Conservation (phyloP, 306 rosid genomes). For the Prunus campanulata region DNA sequence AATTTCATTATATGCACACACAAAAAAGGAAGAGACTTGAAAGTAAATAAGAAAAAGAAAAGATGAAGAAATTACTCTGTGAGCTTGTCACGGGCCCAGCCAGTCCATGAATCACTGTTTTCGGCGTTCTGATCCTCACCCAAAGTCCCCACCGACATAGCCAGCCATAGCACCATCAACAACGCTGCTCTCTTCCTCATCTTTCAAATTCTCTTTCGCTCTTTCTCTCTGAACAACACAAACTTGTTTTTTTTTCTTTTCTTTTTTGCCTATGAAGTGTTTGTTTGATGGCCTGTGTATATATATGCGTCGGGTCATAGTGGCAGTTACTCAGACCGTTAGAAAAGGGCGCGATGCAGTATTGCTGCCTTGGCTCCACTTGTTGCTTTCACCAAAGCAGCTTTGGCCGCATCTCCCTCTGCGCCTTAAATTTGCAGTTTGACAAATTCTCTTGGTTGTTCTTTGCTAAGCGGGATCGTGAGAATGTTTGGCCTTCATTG, state of each 20-base stretch:
- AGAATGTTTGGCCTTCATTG: no score
- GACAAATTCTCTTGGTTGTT: no score
- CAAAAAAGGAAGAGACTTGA: background rate
- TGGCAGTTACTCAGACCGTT: background rate
- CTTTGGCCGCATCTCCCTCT: background rate
- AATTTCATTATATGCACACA: no score
- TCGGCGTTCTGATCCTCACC: background rate
- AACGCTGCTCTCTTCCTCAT: background rate
- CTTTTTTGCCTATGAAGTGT: background rate
- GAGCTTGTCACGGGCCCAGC: no score
- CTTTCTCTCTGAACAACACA: background rate
- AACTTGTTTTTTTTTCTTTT: background rate
- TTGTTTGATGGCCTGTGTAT: background rate
- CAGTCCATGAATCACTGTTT: no score
- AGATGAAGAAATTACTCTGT: background rate
- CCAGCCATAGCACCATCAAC: constrained; percentile 8
- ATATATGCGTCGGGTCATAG: background rate
- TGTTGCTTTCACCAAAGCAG: background rate
- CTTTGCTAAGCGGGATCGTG: no score
- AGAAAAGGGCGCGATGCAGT: background rate
- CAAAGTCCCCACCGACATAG: background rate
- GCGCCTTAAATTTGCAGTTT: background rate
- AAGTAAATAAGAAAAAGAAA: background rate
- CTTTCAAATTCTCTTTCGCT: background rate
- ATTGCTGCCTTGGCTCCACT: background rate